These are phyloP conservation scores for Yamagishiella unicocca DNA, from an alignment of 139 green algal species.

Conservation along the genomic window DNA sequence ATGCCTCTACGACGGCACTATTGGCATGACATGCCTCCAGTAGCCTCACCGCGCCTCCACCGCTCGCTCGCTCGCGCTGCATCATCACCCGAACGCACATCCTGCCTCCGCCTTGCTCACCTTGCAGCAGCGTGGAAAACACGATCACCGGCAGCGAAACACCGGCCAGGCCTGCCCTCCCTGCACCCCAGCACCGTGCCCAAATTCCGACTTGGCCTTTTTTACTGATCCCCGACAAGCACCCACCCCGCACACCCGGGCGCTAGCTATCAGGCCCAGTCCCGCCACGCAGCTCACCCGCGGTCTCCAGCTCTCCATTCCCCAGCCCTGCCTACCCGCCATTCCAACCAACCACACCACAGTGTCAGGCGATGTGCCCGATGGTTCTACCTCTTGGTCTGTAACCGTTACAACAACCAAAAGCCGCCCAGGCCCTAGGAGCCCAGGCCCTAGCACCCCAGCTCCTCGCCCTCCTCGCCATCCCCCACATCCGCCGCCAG, in stretches of 20 bases:
- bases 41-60: neutral
- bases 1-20: no score
- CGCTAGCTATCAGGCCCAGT: neutral
- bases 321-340: neutral
- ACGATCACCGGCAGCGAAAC: neutral
- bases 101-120: no score
- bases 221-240: no score
- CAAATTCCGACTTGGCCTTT: no score
- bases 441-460: neutral
- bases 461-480: neutral
- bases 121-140: no score
- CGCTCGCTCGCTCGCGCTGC: neutral
- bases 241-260: neutral
- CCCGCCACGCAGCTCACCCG: neutral
- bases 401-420: no score
- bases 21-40: no score
- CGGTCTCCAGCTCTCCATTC: neutral
- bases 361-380: no score
- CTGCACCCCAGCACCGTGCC: no score
- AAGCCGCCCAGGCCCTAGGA: neutral
- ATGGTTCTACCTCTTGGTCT: no score
- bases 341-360: neutral
- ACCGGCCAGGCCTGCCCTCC: neutral
- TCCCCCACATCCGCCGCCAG: constrained; percentile 47
- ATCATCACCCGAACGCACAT: no score